Conservation (phyloP, 75 land plant genomes). For the Chamaecyparis obtusa region DNA sequence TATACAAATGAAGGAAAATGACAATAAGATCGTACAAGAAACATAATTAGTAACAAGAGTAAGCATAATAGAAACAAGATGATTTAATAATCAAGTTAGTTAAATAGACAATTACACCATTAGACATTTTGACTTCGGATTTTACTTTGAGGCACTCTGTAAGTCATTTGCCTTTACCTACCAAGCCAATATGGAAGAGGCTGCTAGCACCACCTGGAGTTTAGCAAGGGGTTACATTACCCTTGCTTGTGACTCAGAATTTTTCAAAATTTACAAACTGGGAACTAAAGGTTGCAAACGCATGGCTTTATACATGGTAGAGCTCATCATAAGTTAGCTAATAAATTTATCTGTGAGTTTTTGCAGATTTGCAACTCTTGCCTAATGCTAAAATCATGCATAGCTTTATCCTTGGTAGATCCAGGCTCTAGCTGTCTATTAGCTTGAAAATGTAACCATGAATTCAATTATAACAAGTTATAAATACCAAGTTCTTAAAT, state of each 20-base stretch:
- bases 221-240: not conserved
- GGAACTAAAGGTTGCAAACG: not conserved
- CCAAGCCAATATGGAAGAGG: not conserved
- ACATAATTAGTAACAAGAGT: not conserved
- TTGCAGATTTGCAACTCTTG: too few species aligned
- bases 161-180: not conserved
- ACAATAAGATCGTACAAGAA: not conserved
- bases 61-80: not conserved
- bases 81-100: not conserved
- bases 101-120: not conserved
- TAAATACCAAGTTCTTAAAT: not conserved
- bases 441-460: too few species aligned
- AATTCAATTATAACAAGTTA: not conserved
- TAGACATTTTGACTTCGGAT: not conserved
- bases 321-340: too few species aligned
- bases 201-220: not conserved
- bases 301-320: not conserved
- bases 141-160: not conserved
- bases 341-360: too few species aligned
- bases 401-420: too few species aligned
- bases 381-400: too few species aligned
- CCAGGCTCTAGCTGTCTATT: too few species aligned
- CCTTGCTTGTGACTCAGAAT: not conserved
- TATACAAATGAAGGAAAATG: not conserved
- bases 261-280: not conserved